Base-by-base conservation (phyloP, 345 rosid genomes). In the Camelina sativa region DNA sequence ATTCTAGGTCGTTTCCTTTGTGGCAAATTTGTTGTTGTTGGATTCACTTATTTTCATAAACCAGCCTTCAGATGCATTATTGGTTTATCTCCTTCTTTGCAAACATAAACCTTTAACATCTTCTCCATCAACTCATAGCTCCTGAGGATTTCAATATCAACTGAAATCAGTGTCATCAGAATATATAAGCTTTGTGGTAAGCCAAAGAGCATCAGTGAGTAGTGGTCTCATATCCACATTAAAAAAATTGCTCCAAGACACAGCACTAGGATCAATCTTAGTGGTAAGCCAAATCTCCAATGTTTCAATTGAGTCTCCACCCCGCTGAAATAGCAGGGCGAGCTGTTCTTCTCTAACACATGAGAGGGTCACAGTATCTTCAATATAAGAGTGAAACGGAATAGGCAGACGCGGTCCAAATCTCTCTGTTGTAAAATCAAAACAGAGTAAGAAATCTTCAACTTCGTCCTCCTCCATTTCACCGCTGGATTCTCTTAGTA, bases 31-130 rank as follows among this genome's bases (percentile, higher is more conserved):
- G 53, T 79, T 78, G 79, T 82, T 87, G 85, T 78, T 86, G 22
- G 86, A 73, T 76, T 90, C 88, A 20, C 91, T 72, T 47, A 78
- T 76, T 81, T 87, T 94, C 98, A 94, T 91, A 79, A 94, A 94
- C 98, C 98, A 94, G 59, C 98, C 98, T 82, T 94, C 98, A 0
- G 98, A 94, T 94, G 97, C 46, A 94, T 55, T 59, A 94, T 80
- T 11, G 95, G 96, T 75, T 47, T 90, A 72, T 81, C 78, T 53
- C 99, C 99, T 83, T 94, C 97, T 84, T 77, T 87, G 81, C 91
- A 94, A 16, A 87, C 72, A 71, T n/a, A n/a, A n/a, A n/a, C n/a
- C n/a, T n/a, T n/a, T n/a, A n/a, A n/a, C n/a, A n/a, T n/a, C n/a
- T n/a, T n/a, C n/a, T n/a, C n/a, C n/a, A n/a, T n/a, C n/a, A n/a